Base-by-base conservation (phyloP, 805 yeast species). In the Metschnikowia cubensis region DNA sequence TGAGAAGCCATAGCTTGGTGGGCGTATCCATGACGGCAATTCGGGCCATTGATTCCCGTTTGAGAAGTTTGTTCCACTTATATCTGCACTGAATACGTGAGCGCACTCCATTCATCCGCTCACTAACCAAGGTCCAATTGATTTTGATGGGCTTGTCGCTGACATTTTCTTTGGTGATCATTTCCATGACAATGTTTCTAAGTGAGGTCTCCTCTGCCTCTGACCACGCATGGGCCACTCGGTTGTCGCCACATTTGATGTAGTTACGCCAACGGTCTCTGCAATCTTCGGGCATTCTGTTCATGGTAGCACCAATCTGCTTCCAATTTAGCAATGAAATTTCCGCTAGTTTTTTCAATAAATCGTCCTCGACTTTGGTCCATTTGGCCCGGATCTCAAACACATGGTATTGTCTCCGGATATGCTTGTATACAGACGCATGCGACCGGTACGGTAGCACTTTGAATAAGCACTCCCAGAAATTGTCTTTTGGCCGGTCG, bases 231-330 rank as follows among this genome's bases (percentile, higher is more conserved):
- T 87, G 87, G 45, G 80, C 77, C 7, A 83, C 81, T 55, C 97
- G 75, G 48, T 80, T 80, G 15, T 74, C 75, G 21, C 97, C 97
- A 71, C 97, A 92, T 66, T 91, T 91, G 54, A 91, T 87, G 64
- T 91, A 92, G 65, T 92, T 92, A 67, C 98, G 77, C 96, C 96
- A 92, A 59, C 98, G 77, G 66, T 92, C 98, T 59, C 98, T 79
- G 67, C 97, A 91, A 69, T 92, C 98, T 63, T 92, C 98, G 0
- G 98, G 97, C 98, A 92, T 92, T 60, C 98, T 76, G 13, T 87
- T 89, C 81, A 92, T 74, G 6, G 74, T 71, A 47, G 77, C 77
- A 6, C 97, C 97, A 52, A 92, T 87, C 37, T 75, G 74, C 58
- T 89, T 89, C 98, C 98, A 92, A 62, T 87, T 89, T 15, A 94